These are phyloP conservation scores for Calocera viscosa DNA, from an alignment of 768 basidiomycete species.

Conservation along the genomic window DNA sequence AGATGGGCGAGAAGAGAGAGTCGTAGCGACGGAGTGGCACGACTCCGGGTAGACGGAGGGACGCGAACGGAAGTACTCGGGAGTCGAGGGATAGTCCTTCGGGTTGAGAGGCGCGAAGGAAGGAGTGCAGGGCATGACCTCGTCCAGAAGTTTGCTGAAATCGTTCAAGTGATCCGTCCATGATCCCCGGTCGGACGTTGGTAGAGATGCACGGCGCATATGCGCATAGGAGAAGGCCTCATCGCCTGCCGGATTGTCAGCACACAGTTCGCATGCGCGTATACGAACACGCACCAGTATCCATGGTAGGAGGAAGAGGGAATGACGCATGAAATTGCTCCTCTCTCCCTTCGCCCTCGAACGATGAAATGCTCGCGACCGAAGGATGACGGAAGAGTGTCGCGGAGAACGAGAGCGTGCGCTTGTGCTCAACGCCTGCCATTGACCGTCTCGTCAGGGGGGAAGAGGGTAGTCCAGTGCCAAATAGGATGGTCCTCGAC, in stretches of 20 bases:
- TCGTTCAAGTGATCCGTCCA: background rate
- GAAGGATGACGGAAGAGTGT: background rate
- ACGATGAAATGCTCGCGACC: background rate
- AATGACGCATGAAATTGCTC: slow-evolving; percentile 2
- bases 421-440: background rate
- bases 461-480: background rate
- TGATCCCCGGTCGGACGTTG: background rate
- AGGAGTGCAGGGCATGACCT: background rate
- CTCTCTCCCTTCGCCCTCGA: background rate
- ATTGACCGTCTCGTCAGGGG: background rate
- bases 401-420: slow-evolving; percentile 1
- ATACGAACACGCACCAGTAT: background rate
- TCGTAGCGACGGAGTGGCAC: background rate
- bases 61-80: background rate
- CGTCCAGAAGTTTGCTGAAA: background rate
- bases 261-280: background rate
- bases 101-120: background rate
- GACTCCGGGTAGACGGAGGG: background rate
- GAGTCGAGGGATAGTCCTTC: background rate
- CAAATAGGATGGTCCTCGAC: background rate
- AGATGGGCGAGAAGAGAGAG: background rate
- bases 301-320: background rate
- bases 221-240: background rate
- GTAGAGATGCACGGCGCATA: background rate
- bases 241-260: background rate